Evolutionary conservation across 2,329 filamentous ascomycete species (phyloP).

Genomic region (Pseudogymnoascus sp.): DNA sequence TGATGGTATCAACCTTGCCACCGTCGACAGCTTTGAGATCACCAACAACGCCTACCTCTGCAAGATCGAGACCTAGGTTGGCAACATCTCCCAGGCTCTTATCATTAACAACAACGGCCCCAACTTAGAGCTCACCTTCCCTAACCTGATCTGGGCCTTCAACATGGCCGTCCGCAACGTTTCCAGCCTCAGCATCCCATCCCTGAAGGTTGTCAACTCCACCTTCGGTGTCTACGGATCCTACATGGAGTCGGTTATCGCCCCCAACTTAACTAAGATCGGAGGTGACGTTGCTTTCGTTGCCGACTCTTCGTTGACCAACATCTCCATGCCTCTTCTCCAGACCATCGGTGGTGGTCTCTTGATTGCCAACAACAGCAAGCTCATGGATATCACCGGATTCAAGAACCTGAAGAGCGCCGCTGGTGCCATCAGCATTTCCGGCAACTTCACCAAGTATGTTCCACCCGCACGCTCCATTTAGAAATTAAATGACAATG

Average conservation of each 20-base stretch:
- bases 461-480: constrained; percentile 32
- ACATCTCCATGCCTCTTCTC: constrained; percentile 67
- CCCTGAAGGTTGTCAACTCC: constrained; percentile 63
- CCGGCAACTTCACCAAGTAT: constrained; percentile 76
- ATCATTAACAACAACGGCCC: constrained; percentile 74
- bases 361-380: constrained; percentile 84
- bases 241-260: constrained; percentile 51
- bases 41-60: constrained; percentile 83
- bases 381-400: constrained; percentile 53
- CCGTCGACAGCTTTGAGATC: constrained; percentile 67
- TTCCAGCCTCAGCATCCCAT: constrained; percentile 63
- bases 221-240: constrained; percentile 78
- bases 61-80: constrained; percentile 66
- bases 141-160: constrained; percentile 67
- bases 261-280: constrained; percentile 63
- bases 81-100: constrained; percentile 62
- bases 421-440: constrained; percentile 73
- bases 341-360: constrained; percentile 67
- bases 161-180: constrained; percentile 80
- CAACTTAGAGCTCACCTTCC: constrained; percentile 61
- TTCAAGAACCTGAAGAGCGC: constrained; percentile 63
- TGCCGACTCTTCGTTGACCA: constrained; percentile 53
- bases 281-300: constrained; percentile 53
- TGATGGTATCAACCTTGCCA: constrained; percentile 68
- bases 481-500: background rate